These are phyloP conservation scores for Jaminaea rosea DNA, from an alignment of 1,284 basidiomycete species.

Conservation along the genomic window DNA sequence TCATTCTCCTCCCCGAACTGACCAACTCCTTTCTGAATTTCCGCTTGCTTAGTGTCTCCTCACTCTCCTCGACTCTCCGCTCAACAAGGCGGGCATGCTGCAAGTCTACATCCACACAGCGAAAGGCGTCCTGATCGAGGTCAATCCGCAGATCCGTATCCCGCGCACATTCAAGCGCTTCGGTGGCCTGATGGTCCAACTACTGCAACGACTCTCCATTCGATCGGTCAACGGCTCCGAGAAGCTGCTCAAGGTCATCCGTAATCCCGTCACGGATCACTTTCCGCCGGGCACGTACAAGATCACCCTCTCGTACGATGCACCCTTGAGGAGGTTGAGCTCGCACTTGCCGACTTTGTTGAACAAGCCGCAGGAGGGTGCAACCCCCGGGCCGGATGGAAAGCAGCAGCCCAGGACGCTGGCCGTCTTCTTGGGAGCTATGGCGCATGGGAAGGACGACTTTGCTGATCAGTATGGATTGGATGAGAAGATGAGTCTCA, in stretches of 20 bases:
- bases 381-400: not conserved
- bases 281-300: slow-evolving; percentile 92
- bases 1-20: not conserved
- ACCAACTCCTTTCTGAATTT: slow-evolving; percentile 3
- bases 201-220: slow-evolving; percentile 90
- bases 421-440: slow-evolving; percentile 89
- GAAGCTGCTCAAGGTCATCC: slow-evolving; percentile 93
- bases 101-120: slow-evolving; percentile 99
- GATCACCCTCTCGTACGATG: slow-evolving; percentile 77
- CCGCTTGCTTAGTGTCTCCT: slow-evolving; percentile 65
- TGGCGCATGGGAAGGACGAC: slow-evolving; percentile 63
- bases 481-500: slow-evolving; percentile 95
- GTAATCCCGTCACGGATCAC: slow-evolving; percentile 94
- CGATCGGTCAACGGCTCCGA: slow-evolving; percentile 91
- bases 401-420: slow-evolving; percentile 52
- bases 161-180: slow-evolving; percentile 98
- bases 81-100: slow-evolving; percentile 92
- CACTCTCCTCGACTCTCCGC: slow-evolving; percentile 89
- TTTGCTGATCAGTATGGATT: slow-evolving; percentile 76
- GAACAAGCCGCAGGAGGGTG: slow-evolving; percentile 62
- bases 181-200: slow-evolving; percentile 93
- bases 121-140: slow-evolving; percentile 92
- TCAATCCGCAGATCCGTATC: slow-evolving; percentile 94
- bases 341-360: slow-evolving; percentile 65
- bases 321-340: slow-evolving; percentile 71